A percentile compares a stretch with the other conserved stretches of the same genome.
phyloP scores from a whole-genome alignment of 2,329 filamentous ascomycete species.

The Colletotrichum scovillei region DNA sequence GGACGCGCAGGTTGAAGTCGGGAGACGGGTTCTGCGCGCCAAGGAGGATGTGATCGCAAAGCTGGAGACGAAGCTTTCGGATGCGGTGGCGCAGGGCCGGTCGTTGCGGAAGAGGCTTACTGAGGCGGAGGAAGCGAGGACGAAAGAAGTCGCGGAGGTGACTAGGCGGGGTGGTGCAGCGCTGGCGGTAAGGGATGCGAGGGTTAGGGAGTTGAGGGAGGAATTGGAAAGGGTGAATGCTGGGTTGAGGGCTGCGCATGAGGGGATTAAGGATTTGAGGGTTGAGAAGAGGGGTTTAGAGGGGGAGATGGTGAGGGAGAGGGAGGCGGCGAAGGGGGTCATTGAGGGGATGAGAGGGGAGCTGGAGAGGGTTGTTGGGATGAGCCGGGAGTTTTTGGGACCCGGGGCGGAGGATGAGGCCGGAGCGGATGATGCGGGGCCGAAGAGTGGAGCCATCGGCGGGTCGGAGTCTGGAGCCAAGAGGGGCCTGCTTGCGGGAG shows the following conservation, averaged over 20 bases:
- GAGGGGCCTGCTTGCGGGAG: conserved; percentile 41
- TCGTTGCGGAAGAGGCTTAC: conserved; percentile 53
- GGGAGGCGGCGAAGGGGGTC: conserved; percentile 52
- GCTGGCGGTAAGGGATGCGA: conserved; percentile 62
- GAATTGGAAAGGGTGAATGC: conserved; percentile 61
- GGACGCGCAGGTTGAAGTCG: conserved; percentile 47
- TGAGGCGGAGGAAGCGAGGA: conserved; percentile 48
- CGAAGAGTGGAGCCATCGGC: conserved; percentile 21
- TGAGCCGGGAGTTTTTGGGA: conserved; percentile 57
- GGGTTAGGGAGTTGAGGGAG: conserved; percentile 58
- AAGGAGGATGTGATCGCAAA: conserved; percentile 51
- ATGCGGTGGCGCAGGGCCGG: conserved; percentile 51
- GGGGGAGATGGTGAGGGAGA: conserved; percentile 50
- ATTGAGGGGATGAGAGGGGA: conserved; percentile 64
- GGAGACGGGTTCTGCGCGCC: conserved; percentile 47
- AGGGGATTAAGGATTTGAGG: conserved; percentile 56
- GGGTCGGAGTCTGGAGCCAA: conserved; percentile 36
- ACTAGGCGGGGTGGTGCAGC: conserved; percentile 57
- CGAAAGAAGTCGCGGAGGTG: conserved; percentile 46
- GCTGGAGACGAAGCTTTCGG: conserved; percentile 57
- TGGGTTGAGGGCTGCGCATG: conserved; percentile 59
- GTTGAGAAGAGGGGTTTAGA: conserved; percentile 57
- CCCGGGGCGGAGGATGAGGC: conserved; percentile 41
- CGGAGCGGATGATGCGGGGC: neutral
- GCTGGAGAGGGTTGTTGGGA: conserved; percentile 58